Percentiles rank a stretch among this genome's conserved stretches.
Conservation (phyloP, 2,329 filamentous ascomycete genomes). For the Colletotrichum sp. region DNA sequence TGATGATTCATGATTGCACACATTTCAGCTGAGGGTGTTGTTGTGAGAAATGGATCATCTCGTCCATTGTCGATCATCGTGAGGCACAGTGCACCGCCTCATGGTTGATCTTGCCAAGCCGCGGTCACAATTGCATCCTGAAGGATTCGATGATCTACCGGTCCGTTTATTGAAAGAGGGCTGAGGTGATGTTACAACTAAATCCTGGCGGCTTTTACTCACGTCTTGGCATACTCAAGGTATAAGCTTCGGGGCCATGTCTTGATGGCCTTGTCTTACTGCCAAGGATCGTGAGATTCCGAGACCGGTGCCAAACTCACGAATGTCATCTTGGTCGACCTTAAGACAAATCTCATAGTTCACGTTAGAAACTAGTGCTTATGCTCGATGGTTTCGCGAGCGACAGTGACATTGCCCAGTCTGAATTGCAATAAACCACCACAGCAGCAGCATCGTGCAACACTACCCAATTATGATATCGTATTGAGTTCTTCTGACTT, state of each 20-base stretch:
- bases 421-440: neutral
- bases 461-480: neutral
- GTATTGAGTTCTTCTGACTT: neutral
- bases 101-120: neutral
- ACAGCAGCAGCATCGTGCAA: neutral
- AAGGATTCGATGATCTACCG: neutral
- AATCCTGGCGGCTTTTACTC: neutral
- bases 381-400: neutral
- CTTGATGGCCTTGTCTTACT: neutral
- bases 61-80: neutral
- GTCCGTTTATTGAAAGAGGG: neutral
- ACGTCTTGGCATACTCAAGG: neutral
- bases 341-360: neutral
- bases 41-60: neutral
- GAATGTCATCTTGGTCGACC: neutral
- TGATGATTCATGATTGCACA: neutral
- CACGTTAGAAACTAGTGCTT: neutral
- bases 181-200: neutral
- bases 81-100: neutral
- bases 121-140: neutral
- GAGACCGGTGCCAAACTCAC: neutral
- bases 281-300: neutral
- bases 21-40: neutral
- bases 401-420: too few species aligned
- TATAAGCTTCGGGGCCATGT: neutral